Evolutionary conservation across 1,139 yeast genomes (phyloP).

Genomic region (Saccharomyces hybrid): DNA sequence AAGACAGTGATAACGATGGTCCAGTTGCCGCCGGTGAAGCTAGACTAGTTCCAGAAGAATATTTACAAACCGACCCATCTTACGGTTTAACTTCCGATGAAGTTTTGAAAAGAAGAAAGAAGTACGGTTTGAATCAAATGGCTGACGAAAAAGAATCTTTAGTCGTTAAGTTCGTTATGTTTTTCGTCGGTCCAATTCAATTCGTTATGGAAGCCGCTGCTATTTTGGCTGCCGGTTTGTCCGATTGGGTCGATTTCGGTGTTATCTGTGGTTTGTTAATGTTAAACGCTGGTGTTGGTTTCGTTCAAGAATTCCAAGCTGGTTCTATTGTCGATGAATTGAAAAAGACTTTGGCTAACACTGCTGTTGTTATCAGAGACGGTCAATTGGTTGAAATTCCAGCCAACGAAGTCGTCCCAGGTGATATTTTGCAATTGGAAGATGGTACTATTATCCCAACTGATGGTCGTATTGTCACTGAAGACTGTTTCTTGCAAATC

Average conservation of each 20-base stretch:
- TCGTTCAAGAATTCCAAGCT: constrained; percentile 93
- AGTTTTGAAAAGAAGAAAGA: constrained; percentile 78
- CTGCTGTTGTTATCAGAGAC: constrained; percentile 78
- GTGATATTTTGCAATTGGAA: constrained; percentile 83
- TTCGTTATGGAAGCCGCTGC: constrained; percentile 99
- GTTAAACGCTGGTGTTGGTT: constrained; percentile 89
- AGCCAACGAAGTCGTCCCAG: constrained; percentile 80
- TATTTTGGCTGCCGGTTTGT: constrained; percentile 90
- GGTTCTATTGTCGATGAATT: constrained; percentile 91
- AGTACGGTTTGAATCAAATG: constrained; percentile 88
- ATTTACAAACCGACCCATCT: constrained; percentile 76
- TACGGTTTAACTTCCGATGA: constrained; percentile 74
- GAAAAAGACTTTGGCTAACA: constrained; percentile 84
- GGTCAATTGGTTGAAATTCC: constrained; percentile 64
- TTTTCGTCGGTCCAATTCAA: constrained; percentile 95
- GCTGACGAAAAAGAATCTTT: constrained; percentile 83
- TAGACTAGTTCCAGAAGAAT: constrained; percentile 75
- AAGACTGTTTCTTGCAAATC: constrained; percentile 79
- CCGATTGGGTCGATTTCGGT: constrained; percentile 98
- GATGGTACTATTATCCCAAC: constrained; percentile 93
- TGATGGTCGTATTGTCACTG: constrained; percentile 86
- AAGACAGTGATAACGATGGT: constrained; percentile 39
- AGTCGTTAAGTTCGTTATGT: constrained; percentile 73
- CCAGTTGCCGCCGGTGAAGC: constrained; percentile 34
- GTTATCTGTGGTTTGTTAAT: constrained; percentile 81